These are phyloP conservation scores for Hypoxylon rubiginosum DNA, from an alignment of 2,329 filamentous ascomycete genomes.

Conservation along the genomic window DNA sequence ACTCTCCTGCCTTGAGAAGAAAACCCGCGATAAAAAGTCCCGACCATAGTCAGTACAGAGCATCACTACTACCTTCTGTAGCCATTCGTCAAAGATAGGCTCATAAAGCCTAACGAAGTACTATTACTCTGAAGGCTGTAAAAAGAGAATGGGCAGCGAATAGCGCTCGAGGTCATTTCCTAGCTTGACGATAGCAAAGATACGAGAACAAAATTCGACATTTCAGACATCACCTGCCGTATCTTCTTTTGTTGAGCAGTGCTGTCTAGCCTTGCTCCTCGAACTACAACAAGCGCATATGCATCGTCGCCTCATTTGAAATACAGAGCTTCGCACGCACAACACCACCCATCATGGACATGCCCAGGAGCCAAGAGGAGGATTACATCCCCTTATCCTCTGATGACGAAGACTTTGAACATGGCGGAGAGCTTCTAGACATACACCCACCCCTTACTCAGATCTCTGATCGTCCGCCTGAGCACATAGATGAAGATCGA, in stretches of 20 bases:
- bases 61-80: slow-evolving; percentile 58
- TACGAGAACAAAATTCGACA: slow-evolving; percentile 59
- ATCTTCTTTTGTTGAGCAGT: slow-evolving; percentile 57
- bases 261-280: slow-evolving; percentile 50
- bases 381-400: slow-evolving; percentile 38
- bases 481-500: slow-evolving; percentile 42
- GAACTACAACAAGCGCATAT: slow-evolving; percentile 43
- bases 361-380: slow-evolving; percentile 35
- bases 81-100: slow-evolving; percentile 62
- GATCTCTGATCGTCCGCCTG: slow-evolving; percentile 34
- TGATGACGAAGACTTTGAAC: slow-evolving; percentile 37
- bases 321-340: slow-evolving; percentile 37
- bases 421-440: slow-evolving; percentile 28
- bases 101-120: slow-evolving; percentile 58
- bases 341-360: slow-evolving; percentile 37
- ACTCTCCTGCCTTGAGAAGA: slow-evolving; percentile 46
- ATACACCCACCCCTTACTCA: slow-evolving; percentile 24
- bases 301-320: slow-evolving; percentile 43
- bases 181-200: slow-evolving; percentile 84
- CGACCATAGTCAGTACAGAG: slow-evolving; percentile 54
- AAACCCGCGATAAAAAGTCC: slow-evolving; percentile 47
- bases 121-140: slow-evolving; percentile 64
- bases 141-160: slow-evolving; percentile 66
- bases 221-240: slow-evolving; percentile 61
- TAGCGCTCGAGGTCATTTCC: slow-evolving; percentile 74